Evolutionary conservation across 768 basidiomycete species (phyloP).

Genomic region (Pulveroboletus sp.): DNA sequence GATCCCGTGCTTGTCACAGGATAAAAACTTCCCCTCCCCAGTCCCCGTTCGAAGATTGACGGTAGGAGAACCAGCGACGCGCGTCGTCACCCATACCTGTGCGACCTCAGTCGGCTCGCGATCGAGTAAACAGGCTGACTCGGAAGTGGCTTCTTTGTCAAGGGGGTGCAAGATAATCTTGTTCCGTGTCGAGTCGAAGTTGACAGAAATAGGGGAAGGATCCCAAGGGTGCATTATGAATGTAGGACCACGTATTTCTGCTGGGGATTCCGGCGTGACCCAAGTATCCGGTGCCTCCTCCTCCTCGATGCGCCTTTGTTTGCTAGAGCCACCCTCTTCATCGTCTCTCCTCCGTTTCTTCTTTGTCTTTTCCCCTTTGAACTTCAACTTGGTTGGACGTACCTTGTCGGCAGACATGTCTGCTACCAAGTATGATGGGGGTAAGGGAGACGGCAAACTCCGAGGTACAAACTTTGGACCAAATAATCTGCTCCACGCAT

Average conservation of each 20-base stretch:
- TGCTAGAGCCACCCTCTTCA: conserved; percentile 39
- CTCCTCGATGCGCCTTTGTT: conserved; percentile 49
- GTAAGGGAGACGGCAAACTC: conserved; percentile 19
- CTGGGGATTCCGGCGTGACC: conserved; percentile 68
- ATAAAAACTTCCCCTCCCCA: conserved; percentile 88
- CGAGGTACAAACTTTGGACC: conserved; percentile 34
- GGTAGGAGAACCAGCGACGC: conserved; percentile 76
- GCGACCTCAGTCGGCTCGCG: conserved; percentile 75
- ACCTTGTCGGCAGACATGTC: conserved; percentile 44
- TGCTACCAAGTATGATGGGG: neutral
- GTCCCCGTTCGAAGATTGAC: conserved; percentile 83
- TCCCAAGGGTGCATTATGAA: conserved; percentile 82
- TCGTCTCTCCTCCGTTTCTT: conserved; percentile 74
- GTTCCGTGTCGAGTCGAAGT: conserved; percentile 72
- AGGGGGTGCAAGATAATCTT: conserved; percentile 62
- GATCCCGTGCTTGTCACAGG: conserved; percentile 80
- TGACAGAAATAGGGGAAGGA: conserved; percentile 69
- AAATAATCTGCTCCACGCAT: conserved; percentile 26
- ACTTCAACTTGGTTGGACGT: conserved; percentile 73
- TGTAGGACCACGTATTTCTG: conserved; percentile 82
- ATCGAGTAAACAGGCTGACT: conserved; percentile 48
- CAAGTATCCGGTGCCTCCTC: conserved; percentile 69
- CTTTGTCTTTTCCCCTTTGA: conserved; percentile 83
- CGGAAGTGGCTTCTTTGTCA: conserved; percentile 53
- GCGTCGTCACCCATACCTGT: conserved; percentile 89